Conservation (phyloP, 2,329 filamentous ascomycete species). For the Didymella arachidicola region DNA sequence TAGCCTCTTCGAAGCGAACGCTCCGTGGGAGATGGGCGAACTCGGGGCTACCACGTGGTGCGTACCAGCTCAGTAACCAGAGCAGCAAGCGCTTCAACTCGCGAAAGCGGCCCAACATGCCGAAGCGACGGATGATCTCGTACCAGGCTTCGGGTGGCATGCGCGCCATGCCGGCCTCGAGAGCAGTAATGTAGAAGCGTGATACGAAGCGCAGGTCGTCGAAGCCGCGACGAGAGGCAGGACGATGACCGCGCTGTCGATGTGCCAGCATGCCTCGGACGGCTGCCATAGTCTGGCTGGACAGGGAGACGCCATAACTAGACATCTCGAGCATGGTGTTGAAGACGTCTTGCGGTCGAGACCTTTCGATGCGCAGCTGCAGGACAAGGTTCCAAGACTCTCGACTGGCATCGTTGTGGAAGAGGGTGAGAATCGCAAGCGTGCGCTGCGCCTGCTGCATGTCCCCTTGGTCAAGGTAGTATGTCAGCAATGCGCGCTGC, state of each 20-base stretch:
- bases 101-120: constrained; percentile 62
- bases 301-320: constrained; percentile 53
- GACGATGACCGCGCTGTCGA: constrained; percentile 51
- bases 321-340: constrained; percentile 61
- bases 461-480: constrained; percentile 61
- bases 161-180: constrained; percentile 53
- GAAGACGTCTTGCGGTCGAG: constrained; percentile 36
- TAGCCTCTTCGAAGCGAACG: constrained; percentile 33
- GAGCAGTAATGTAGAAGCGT: constrained; percentile 57
- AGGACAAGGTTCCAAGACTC: constrained; percentile 59
- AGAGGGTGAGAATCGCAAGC: constrained; percentile 61
- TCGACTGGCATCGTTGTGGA: constrained; percentile 45
- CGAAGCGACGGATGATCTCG: constrained; percentile 66
- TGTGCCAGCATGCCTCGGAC: constrained; percentile 50
- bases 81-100: constrained; percentile 61
- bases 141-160: constrained; percentile 60
- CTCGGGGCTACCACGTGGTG: constrained; percentile 30
- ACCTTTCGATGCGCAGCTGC: constrained; percentile 48
- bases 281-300: constrained; percentile 54
- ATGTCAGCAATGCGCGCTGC: constrained; percentile 63
- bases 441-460: constrained; percentile 63
- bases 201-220: constrained; percentile 57
- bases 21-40: constrained; percentile 35
- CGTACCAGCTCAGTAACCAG: constrained; percentile 58
- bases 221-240: constrained; percentile 23